Evolutionary conservation across 2,329 filamentous ascomycete genomes (phyloP), one percentile per base, ranked within the genome.

Genomic region (Scedosporium boydii): DNA sequence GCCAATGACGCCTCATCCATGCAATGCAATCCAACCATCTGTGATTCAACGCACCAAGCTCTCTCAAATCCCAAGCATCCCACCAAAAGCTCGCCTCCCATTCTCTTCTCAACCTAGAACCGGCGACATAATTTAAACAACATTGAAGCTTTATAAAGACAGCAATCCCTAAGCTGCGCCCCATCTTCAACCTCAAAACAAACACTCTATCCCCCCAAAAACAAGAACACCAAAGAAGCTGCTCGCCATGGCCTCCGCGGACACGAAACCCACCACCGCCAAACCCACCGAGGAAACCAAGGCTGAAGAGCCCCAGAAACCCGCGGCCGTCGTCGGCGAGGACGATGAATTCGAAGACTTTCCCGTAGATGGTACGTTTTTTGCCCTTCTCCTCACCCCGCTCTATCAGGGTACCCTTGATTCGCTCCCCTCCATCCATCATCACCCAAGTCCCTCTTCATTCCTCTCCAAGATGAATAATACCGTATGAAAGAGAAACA

Each of bases 311-410:
- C 34, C 62, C 48, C 57, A 60, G 51, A 62, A 63, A 55, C 56
- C 80, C 67, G 79, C 85, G 70, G 69, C 87, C 41, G 84, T 89
- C 63, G 83, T 98, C 29, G 95, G 96, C 75, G 95, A 99, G 75
- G 95, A 99, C 72, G 95, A 99, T 75, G 95, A 99, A 79, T 99
- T 99, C 71, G 95, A 99, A 74, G 95, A 99, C 75, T 99, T 99
- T 72, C 95, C 95, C 27, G 90, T 96, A 63, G 93, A 99, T 78
- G 92, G 95, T 96, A 77, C 51, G 79, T 71, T 14, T 44, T 34
- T 38, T 42, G 10, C 34, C 29, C 23, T 16, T 18, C 42, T 21
- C 46, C 44, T 48, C 44, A 18, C 44, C 14, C 44, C 44, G 44
- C 44, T 18, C 58, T 18, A 12, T 4, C 48, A n/a, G 34, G 34